Evolutionary conservation across 2,329 filamentous ascomycete species (phyloP).

Genomic region (Fusarium sp.): DNA sequence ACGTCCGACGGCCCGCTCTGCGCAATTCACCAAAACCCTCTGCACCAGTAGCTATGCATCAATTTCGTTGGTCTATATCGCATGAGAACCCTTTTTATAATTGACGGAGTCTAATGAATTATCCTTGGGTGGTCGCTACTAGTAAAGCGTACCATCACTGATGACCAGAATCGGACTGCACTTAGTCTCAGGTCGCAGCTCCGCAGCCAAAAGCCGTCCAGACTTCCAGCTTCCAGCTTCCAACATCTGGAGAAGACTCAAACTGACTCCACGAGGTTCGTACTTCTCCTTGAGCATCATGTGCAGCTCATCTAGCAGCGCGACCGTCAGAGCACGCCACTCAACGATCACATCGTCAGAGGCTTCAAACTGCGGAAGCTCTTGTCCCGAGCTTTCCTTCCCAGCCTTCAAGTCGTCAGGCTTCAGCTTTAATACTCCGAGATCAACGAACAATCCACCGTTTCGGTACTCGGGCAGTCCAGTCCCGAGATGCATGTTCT

Average conservation of each 20-base stretch:
- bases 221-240: slow-evolving; percentile 68
- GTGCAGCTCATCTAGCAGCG: slow-evolving; percentile 61
- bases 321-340: slow-evolving; percentile 67
- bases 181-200: slow-evolving; percentile 79
- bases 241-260: slow-evolving; percentile 59
- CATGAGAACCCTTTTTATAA: accelerated
- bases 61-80: too few relatives aligned
- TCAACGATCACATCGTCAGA: slow-evolving; percentile 67
- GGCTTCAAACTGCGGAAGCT: slow-evolving; percentile 60
- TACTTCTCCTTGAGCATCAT: slow-evolving; percentile 39
- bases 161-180: slow-evolving; percentile 75
- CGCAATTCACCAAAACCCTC: too few relatives aligned
- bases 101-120: not conserved
- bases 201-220: slow-evolving; percentile 81
- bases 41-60: too few relatives aligned
- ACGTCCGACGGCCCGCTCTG: too few relatives aligned
- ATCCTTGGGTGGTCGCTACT: not conserved
- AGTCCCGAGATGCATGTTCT: slow-evolving; percentile 65
- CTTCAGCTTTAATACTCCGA: slow-evolving; percentile 62
- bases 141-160: slow-evolving; percentile 26
- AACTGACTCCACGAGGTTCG: slow-evolving; percentile 34
- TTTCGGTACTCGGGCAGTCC: slow-evolving; percentile 78
- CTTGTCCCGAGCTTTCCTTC: slow-evolving; percentile 51
- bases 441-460: slow-evolving; percentile 72
- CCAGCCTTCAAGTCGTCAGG: slow-evolving; percentile 52